These are phyloP conservation scores for Hypoxylon sp. DNA, from an alignment of 2,329 filamentous ascomycete genomes.

Conservation along the genomic window DNA sequence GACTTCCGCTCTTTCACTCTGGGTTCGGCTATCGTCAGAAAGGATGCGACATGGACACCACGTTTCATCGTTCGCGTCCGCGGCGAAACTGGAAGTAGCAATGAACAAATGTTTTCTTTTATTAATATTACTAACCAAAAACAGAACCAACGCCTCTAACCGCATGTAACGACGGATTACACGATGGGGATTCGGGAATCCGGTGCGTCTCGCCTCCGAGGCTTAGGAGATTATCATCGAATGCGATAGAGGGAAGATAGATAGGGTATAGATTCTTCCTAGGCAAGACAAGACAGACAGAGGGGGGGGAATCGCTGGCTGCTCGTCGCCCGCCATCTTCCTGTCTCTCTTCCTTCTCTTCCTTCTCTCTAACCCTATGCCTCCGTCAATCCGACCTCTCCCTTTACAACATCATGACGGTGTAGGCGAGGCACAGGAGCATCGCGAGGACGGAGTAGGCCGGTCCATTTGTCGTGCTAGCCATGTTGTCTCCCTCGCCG, in stretches of 20 bases:
- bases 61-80: neutral
- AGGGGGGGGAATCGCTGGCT: too few species aligned
- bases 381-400: neutral
- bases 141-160: neutral
- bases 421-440: slow-evolving; percentile 11
- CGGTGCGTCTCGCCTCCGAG: neutral
- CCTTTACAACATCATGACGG: neutral
- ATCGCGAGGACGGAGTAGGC: slow-evolving; percentile 2
- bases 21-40: slow-evolving; percentile 4
- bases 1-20: neutral
- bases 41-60: neutral
- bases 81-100: neutral
- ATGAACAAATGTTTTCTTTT: neutral
- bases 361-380: too few species aligned
- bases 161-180: neutral
- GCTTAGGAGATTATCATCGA: neutral
- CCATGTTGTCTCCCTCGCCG: neutral
- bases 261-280: neutral
- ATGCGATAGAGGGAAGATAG: neutral
- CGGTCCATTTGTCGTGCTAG: neutral
- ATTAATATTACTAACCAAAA: neutral
- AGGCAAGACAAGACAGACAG: neutral
- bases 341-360: neutral
- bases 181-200: neutral
- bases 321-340: too few species aligned